Conservation (phyloP, 345 rosid genomes). For the Corchorus olitorius region DNA sequence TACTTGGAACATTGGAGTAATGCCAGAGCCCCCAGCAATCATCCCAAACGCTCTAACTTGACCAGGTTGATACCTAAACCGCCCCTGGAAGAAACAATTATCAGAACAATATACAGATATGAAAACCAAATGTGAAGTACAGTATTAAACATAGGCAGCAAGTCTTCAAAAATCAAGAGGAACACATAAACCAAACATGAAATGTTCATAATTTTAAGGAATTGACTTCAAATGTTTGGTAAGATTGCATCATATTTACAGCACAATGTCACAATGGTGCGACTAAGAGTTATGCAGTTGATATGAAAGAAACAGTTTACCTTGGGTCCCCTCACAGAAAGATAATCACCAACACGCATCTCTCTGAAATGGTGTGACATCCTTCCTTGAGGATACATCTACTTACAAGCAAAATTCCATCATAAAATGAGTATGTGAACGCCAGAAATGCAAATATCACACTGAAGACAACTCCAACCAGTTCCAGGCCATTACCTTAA, state of each 20-base stretch:
- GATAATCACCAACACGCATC: conserved; percentile 81
- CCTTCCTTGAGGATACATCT: conserved; percentile 99
- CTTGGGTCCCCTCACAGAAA: conserved; percentile 97
- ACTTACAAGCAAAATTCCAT: conserved; percentile 21
- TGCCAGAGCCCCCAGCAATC: conserved; percentile 99
- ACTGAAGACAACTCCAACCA: conserved; percentile 20
- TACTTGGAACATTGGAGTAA: conserved; percentile 99
- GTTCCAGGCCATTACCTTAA: conserved; percentile 56
- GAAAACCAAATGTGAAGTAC: neutral
- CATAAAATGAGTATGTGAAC: neutral
- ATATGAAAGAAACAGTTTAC: conserved; percentile 37
- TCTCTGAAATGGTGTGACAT: conserved; percentile 99
- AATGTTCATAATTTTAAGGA: neutral
- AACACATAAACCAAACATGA: neutral
- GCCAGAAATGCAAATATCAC: neutral
- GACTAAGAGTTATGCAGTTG: conserved; percentile 7
- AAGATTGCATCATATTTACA: conserved; percentile 12
- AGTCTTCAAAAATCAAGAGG: neutral
- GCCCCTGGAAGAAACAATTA: conserved; percentile 59
- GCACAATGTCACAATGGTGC: too few species aligned
- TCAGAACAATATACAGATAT: neutral
- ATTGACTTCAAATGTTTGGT: neutral
- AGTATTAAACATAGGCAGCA: conserved; percentile 3
- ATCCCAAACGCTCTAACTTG: conserved; percentile 94
- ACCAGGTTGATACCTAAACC: conserved; percentile 87